Conservation (phyloP, 169 alveolate genomes). For the Theileria parva region DNA sequence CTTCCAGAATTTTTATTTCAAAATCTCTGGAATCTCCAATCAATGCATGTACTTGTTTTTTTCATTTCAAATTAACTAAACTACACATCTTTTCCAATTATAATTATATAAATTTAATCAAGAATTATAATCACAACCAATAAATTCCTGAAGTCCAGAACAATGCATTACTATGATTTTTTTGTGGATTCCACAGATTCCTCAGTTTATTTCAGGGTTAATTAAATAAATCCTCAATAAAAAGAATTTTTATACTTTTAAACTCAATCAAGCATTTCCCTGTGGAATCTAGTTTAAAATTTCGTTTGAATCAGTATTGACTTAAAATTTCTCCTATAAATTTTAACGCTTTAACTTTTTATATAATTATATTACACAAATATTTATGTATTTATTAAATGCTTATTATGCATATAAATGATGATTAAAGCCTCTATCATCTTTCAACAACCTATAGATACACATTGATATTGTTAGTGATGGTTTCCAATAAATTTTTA, state of each 20-base stretch:
- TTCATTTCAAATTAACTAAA: not conserved
- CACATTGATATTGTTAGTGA: not conserved
- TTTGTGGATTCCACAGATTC: not conserved
- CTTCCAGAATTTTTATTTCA: not conserved
- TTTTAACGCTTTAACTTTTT: not conserved
- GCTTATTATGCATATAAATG: not conserved
- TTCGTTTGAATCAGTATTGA: constrained; percentile 1
- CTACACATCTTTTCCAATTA: constrained; percentile 11
- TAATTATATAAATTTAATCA: not conserved
- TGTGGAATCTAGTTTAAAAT: not conserved
- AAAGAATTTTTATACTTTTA: no score
- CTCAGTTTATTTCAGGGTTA: not conserved
- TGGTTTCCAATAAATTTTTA: not conserved
- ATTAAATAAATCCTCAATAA: not conserved
- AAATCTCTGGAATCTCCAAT: not conserved
- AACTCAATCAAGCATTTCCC: not conserved
- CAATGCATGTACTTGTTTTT: constrained; percentile 3
- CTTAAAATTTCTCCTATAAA: constrained; percentile 2
- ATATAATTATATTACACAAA: not conserved
- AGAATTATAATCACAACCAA: not conserved
- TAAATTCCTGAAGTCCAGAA: not conserved
- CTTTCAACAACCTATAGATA: not conserved
- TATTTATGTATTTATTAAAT: no score
- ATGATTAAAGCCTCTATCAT: not conserved
- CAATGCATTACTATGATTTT: not conserved